phyloP scores from a whole-genome alignment of 2,329 filamentous ascomycete genomes.

The Furcasterigmium furcatum region DNA sequence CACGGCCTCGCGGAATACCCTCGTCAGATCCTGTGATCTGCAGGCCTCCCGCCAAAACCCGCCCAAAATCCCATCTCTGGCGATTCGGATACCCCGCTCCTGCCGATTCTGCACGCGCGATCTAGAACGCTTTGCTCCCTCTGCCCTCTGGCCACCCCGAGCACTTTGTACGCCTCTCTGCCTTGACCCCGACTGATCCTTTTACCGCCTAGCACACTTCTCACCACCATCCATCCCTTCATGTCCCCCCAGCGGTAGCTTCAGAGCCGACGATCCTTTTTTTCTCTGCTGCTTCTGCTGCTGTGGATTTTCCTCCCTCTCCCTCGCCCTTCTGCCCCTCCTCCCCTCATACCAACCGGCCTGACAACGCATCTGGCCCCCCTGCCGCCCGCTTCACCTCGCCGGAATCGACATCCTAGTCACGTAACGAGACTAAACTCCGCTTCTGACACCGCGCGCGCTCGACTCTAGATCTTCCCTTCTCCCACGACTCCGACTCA shows the following conservation, averaged over 20 bases:
- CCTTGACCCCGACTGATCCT: slow-evolving; percentile 7
- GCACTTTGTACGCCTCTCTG: slow-evolving; percentile 6
- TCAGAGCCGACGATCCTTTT: neutral
- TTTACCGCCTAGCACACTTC: neutral
- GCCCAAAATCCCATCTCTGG: slow-evolving; percentile 7
- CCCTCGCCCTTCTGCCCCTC: neutral
- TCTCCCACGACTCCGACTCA: slow-evolving; percentile 14
- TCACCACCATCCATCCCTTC: neutral
- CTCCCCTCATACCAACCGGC: neutral
- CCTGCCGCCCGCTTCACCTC: no score
- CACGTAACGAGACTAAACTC: neutral
- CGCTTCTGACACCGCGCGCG: neutral
- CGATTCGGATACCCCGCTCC: slow-evolving; percentile 16
- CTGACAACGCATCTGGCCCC: no score
- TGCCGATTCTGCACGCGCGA: slow-evolving; percentile 14
- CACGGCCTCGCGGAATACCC: neutral
- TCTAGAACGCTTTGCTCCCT: slow-evolving; percentile 16
- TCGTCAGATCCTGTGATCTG: slow-evolving; percentile 2
- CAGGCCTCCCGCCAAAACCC: slow-evolving; percentile 4
- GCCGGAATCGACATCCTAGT: slow-evolving; percentile 5
- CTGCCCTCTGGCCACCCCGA: slow-evolving; percentile 2
- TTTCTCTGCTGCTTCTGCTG: neutral
- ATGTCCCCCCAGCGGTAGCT: neutral
- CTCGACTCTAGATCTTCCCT: slow-evolving; percentile 6
- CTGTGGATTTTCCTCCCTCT: neutral